Evolutionary conservation across 495 filamentous ascomycete genomes (phyloP).

Genomic region (Friedmanniomyces endolithicus): DNA sequence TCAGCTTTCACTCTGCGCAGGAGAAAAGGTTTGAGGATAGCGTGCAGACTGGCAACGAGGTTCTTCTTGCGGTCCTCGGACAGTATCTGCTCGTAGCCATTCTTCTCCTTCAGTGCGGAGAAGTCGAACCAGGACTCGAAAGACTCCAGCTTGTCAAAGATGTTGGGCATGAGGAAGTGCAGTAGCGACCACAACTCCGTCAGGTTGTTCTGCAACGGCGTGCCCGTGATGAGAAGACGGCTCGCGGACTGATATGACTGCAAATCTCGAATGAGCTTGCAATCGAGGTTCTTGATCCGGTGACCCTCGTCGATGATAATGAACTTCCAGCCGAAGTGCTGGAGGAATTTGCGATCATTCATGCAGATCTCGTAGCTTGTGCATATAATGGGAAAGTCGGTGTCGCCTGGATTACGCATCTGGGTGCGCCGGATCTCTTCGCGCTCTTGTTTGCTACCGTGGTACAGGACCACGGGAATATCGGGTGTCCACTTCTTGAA

Average conservation of each 20-base stretch:
- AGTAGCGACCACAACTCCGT: constrained; percentile 90
- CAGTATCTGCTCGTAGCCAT: constrained; percentile 56
- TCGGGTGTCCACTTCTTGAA: constrained; percentile 78
- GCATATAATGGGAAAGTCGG: constrained; percentile 77
- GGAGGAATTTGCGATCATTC: constrained; percentile 67
- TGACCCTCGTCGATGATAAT: constrained; percentile 98
- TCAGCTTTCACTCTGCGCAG: constrained; percentile 83
- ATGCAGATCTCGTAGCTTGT: constrained; percentile 94
- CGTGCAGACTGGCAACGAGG: constrained; percentile 77
- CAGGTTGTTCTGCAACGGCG: constrained; percentile 90
- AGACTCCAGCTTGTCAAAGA: constrained; percentile 77
- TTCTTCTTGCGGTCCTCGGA: constrained; percentile 68
- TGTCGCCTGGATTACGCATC: constrained; percentile 45
- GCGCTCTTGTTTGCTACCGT: constrained; percentile 65
- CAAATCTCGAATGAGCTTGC: constrained; percentile 75
- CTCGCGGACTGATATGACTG: constrained; percentile 81
- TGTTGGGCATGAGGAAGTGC: constrained; percentile 82
- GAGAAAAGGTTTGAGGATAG: constrained; percentile 83
- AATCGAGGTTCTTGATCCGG: constrained; percentile 93
- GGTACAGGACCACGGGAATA: constrained; percentile 80
- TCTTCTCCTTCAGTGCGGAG: constrained; percentile 65
- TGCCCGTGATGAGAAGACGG: constrained; percentile 84
- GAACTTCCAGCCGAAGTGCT: constrained; percentile 82
- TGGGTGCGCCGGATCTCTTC: constrained; percentile 56
- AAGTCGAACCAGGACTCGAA: constrained; percentile 98